Percentiles rank a stretch among this genome's conserved stretches.
Conservation (phyloP, 2,329 filamentous ascomycete genomes). For the Stylonectria norvegica region DNA sequence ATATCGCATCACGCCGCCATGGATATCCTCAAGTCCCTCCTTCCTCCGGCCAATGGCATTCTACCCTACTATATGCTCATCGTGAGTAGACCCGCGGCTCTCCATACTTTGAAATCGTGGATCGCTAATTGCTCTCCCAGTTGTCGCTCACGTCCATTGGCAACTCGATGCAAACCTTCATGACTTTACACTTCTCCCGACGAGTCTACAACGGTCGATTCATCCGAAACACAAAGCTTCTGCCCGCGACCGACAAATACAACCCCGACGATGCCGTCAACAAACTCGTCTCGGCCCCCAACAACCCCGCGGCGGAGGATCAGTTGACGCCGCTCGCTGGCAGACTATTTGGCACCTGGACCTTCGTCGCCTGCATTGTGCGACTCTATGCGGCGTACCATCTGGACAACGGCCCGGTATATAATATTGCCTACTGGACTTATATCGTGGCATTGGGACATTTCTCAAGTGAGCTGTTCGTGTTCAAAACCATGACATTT, state of each 20-base stretch:
- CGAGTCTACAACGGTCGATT: conserved; percentile 76
- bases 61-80: conserved; percentile 58
- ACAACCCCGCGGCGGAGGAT: conserved; percentile 47
- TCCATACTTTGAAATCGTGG: conserved; percentile 1
- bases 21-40: conserved; percentile 43
- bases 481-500: conserved; percentile 73
- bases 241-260: conserved; percentile 38
- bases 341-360: conserved; percentile 86
- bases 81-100: conserved; percentile 36
- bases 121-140: conserved; percentile 43
- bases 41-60: conserved; percentile 50
- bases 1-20: conserved; percentile 32
- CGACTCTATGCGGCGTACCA: conserved; percentile 83
- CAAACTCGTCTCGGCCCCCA: conserved; percentile 47
- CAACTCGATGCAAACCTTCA: conserved; percentile 83
- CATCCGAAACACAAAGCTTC: conserved; percentile 47
- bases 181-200: conserved; percentile 75
- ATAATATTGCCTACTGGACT: conserved; percentile 77
- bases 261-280: conserved; percentile 52
- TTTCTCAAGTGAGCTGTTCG: conserved; percentile 75
- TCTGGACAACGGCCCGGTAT: conserved; percentile 67
- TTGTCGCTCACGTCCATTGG: conserved; percentile 76
- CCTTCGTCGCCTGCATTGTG: conserved; percentile 71
- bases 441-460: conserved; percentile 75
- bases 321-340: conserved; percentile 72